Evolutionary conservation across 2,329 filamentous ascomycete species (phyloP), one percentile per base, ranked within the genome.

Genomic region (Colletotrichum graminicola): DNA sequence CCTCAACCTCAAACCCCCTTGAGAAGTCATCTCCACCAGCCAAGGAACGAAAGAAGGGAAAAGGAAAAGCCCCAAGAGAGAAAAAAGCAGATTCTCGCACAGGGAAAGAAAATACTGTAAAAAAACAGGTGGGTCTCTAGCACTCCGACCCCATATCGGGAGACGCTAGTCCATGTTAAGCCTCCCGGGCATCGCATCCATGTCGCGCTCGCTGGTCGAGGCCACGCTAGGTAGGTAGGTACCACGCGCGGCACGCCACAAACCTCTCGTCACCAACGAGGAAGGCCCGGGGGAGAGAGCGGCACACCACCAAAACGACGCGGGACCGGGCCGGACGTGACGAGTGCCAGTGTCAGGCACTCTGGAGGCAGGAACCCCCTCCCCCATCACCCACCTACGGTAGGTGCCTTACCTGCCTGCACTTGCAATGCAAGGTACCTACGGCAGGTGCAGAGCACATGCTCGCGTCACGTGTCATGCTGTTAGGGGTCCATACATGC

Each of bases 351-450:
- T 23, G 23, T 2, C 21, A 26, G 55, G 55, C 39, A 6, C 32
- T 14, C 32, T 26, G 3, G 39, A 60, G 45, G 63, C 63, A 52
- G 67, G 49, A 34, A 67, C 29, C 16, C 41, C 41, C 62, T 21
- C 21, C 32, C 41, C 29, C 21, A 11, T 21, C 11, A 23, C 23
- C 26, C n/a, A 34, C 52, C 66, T 26, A 36, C n/a, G n/a, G n/a
- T n/a, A n/a, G n/a, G n/a, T n/a, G n/a, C n/a, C n/a, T n/a, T n/a
- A 34, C 41, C 67, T 67, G 21, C n/a, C n/a, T 47, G 45, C n/a
- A 23, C 21, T 41, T 41, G 16, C 39, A 41, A 5, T 12, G 67
- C 63, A 71, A 67, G 67, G 67, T 23, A 23, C 21, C 52, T 21
- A 1, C 41, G 18, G 52, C 52, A 64, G 49, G 49, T 29, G 29